phyloP scores from a whole-genome alignment of 352 stramenopile species.

The Phytopythium aichiense region DNA sequence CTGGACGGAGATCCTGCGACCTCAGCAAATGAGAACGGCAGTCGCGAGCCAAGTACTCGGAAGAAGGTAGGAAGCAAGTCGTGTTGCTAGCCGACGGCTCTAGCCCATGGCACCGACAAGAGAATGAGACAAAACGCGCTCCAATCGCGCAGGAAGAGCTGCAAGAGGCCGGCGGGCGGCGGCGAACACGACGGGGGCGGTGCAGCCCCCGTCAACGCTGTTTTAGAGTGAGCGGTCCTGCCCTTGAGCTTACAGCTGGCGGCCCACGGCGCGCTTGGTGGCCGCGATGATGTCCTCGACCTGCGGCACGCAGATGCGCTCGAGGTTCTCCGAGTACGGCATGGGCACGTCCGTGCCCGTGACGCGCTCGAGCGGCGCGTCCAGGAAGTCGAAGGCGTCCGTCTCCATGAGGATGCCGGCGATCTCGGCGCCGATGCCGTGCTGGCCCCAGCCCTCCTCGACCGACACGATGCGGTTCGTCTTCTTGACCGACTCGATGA shows the following conservation, averaged over 20 bases:
- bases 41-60: neutral
- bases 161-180: neutral
- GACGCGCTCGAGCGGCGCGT: slow-evolving; percentile 97
- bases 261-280: slow-evolving; percentile 84
- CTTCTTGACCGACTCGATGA: slow-evolving; percentile 98
- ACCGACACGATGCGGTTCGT: slow-evolving; percentile 97
- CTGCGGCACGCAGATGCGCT: slow-evolving; percentile 93
- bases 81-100: neutral
- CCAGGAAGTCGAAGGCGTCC: slow-evolving; percentile 98
- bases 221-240: neutral
- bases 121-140: slow-evolving; percentile 1
- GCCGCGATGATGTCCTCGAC: slow-evolving; percentile 93
- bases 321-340: slow-evolving; percentile 97
- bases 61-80: neutral
- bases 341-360: slow-evolving; percentile 98
- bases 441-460: slow-evolving; percentile 97
- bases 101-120: neutral
- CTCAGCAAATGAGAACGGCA: neutral
- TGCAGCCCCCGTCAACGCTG: neutral
- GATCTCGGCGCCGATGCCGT: slow-evolving; percentile 97
- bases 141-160: neutral
- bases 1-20: no score
- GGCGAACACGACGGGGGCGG: neutral
- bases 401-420: slow-evolving; percentile 97
- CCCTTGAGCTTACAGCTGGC: slow-evolving; percentile 52